These are phyloP conservation scores for Sporothrix mexicana DNA, from an alignment of 2,329 filamentous ascomycete genomes.

Conservation along the genomic window DNA sequence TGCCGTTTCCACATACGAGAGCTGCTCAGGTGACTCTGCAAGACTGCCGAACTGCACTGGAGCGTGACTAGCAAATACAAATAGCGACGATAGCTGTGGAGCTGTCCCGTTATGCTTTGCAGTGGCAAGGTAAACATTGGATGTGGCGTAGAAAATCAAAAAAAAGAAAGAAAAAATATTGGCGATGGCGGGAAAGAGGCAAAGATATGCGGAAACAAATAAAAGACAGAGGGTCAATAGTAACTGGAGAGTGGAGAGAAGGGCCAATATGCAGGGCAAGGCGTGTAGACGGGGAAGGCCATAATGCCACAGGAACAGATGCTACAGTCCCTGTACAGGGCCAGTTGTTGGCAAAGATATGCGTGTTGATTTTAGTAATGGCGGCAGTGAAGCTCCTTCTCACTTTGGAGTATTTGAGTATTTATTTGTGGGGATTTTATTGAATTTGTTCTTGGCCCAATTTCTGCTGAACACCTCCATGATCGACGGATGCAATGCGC, in stretches of 20 bases:
- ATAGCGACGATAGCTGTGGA: neutral
- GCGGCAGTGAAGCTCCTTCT: too few relatives aligned
- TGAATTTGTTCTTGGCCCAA: neutral
- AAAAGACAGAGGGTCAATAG: too few relatives aligned
- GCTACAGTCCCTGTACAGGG: slow-evolving; percentile 8
- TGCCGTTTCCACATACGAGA: slow-evolving; percentile 15
- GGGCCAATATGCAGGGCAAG: neutral
- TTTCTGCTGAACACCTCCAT: neutral
- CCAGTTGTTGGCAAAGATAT: neutral
- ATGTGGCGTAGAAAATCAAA: neutral
- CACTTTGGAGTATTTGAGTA: too few relatives aligned
- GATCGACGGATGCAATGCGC: slow-evolving; percentile 13
- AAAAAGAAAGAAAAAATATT: neutral
- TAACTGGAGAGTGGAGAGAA: neutral
- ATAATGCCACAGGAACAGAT: neutral
- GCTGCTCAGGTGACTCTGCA: slow-evolving; percentile 2
- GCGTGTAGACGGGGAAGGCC: neutral
- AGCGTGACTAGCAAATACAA: too few relatives aligned
- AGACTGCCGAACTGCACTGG: too few relatives aligned
- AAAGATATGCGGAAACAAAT: neutral
- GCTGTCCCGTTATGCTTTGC: neutral
- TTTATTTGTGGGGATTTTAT: neutral
- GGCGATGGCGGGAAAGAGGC: neutral
- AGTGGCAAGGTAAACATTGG: neutral
- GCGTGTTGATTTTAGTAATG: neutral